These are phyloP conservation scores for Zangia roseola DNA, from an alignment of 768 basidiomycete genomes.

Conservation along the genomic window DNA sequence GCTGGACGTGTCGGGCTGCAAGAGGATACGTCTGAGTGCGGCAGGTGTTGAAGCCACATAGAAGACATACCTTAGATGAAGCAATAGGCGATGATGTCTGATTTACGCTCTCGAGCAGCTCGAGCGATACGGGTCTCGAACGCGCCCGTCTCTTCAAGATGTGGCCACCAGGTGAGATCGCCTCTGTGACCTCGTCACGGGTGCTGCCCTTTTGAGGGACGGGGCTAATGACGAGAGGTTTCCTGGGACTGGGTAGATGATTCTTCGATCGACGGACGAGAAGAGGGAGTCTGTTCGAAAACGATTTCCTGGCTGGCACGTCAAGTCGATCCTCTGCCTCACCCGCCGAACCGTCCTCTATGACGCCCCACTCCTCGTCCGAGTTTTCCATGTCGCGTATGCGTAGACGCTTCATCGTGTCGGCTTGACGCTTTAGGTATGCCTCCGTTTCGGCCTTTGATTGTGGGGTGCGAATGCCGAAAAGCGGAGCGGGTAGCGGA, in stretches of 20 bases:
- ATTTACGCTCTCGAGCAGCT: slow-evolving; percentile 53
- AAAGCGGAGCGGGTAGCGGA: slow-evolving; percentile 33
- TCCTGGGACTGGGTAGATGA: slow-evolving; percentile 30
- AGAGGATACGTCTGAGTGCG: not conserved
- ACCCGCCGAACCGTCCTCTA: slow-evolving; percentile 48
- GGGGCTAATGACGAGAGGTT: slow-evolving; percentile 18
- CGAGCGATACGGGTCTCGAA: slow-evolving; percentile 67
- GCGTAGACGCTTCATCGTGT: slow-evolving; percentile 60
- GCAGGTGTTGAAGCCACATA: not conserved
- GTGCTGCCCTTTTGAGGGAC: slow-evolving; percentile 41
- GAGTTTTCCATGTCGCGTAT: slow-evolving; percentile 55
- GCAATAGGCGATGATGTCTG: slow-evolving; percentile 42
- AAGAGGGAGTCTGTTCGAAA: slow-evolving; percentile 26
- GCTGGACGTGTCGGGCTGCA: slow-evolving; percentile 18
- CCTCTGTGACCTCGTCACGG: slow-evolving; percentile 61
- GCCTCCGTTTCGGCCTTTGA: slow-evolving; percentile 38
- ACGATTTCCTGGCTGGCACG: slow-evolving; percentile 31
- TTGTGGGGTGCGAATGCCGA: slow-evolving; percentile 30
- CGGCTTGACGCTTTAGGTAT: slow-evolving; percentile 52
- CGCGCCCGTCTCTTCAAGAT: slow-evolving; percentile 73
- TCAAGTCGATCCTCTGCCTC: slow-evolving; percentile 46
- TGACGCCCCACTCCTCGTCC: slow-evolving; percentile 43
- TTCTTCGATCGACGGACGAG: slow-evolving; percentile 30
- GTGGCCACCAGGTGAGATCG: slow-evolving; percentile 75
- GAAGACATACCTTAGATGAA: slow-evolving; percentile 26